These are phyloP conservation scores for Rhodotorula sp. DNA, from an alignment of 1,284 basidiomycete genomes.

Conservation along the genomic window DNA sequence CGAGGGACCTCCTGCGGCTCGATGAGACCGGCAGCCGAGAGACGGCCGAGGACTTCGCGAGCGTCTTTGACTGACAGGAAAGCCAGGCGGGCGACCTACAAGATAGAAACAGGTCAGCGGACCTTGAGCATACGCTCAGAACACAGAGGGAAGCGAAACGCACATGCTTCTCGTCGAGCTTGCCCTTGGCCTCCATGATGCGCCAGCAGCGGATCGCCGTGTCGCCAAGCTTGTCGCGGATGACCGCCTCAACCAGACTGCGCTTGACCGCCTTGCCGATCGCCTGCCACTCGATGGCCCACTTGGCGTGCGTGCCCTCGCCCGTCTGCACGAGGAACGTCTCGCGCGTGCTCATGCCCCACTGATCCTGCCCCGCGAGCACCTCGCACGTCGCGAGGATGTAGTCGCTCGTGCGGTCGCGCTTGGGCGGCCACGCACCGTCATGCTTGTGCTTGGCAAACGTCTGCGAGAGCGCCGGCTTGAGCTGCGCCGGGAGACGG, in stretches of 20 bases:
- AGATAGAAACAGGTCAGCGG: slow-evolving; percentile 13
- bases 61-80: slow-evolving; percentile 89
- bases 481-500: neutral
- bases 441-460: slow-evolving; percentile 45
- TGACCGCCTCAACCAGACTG: slow-evolving; percentile 73
- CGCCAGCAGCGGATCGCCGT: slow-evolving; percentile 81
- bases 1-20: slow-evolving; percentile 88
- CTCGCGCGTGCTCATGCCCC: slow-evolving; percentile 31
- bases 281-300: slow-evolving; percentile 77
- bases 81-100: slow-evolving; percentile 85
- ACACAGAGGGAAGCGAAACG: slow-evolving; percentile 42
- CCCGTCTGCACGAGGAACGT: slow-evolving; percentile 67
- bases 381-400: slow-evolving; percentile 35
- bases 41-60: slow-evolving; percentile 72
- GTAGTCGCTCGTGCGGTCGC: slow-evolving; percentile 17
- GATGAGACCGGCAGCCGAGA: slow-evolving; percentile 76
- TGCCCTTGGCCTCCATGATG: slow-evolving; percentile 81
- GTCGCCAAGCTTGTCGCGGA: slow-evolving; percentile 80
- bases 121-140: too few relatives aligned
- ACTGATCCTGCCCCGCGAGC: slow-evolving; percentile 42
- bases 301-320: slow-evolving; percentile 60
- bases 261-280: slow-evolving; percentile 70
- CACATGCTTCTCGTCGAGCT: slow-evolving; percentile 93
- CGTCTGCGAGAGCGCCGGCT: slow-evolving; percentile 36
- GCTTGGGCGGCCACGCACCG: slow-evolving; percentile 22